Base-by-base conservation (phyloP, 192 early-diverging fungal genomes). In the Dimargaris xerosporica region DNA sequence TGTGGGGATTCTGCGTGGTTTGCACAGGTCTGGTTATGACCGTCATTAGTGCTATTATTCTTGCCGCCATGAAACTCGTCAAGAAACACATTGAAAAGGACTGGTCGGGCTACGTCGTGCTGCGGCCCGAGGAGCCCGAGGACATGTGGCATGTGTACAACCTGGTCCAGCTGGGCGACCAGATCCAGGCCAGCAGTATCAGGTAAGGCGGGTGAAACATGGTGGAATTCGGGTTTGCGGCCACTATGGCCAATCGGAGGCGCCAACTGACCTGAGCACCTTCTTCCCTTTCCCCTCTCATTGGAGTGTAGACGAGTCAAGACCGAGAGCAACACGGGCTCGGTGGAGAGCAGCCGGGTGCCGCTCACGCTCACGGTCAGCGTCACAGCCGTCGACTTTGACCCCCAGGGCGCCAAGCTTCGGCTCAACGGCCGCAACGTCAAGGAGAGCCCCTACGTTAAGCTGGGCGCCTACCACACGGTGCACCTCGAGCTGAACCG, bases 61-160 rank as follows among this genome's bases (percentile, higher is more conserved):
- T 39, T 39, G 34, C 34, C 34, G 34, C 30, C 54, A 89, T 89
- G 87, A 87, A 91, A 79, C 77, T 92, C 13, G 67, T 88, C 25
- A 68, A 64, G 55, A 82, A 84, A 63, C 28, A 67, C 62, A 79
- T 92, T 54, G 89, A 90, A 71, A 89, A 83, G 70, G 83, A 93
- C 75, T 62, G 67, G 23, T 89, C 88, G 29, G 95, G 95, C 41
- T 82, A 65, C 62, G 83, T 96, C 29, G 87, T 81, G 3, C 76
- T 99, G 46, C 75, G 80, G 44, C 86, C 94, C 0, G 91, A 96
- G 66, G 90, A 97, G 64, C 70, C 83, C 54, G 94, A 99, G 64
- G 96, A 99, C 73, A 91, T 99, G 89, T 99, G 96, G 94, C 92
- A 94, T 73, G 80, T 87, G 41, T 93, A 94, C 75, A 91, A 88